Evolutionary conservation across 2,329 filamentous ascomycete genomes (phyloP).

Genomic region (Clonostachys chloroleuca): DNA sequence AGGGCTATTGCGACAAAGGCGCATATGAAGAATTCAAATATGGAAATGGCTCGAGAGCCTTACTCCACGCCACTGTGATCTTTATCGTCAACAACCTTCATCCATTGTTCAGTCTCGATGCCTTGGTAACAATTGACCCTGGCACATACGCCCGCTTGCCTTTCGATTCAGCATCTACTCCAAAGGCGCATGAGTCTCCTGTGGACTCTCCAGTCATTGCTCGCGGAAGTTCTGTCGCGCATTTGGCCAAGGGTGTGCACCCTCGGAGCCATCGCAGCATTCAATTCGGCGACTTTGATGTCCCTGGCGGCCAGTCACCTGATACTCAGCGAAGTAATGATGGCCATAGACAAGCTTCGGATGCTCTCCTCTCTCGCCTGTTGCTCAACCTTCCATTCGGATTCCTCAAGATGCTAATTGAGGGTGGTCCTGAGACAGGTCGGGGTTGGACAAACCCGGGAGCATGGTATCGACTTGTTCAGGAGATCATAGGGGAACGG

Average conservation of each 20-base stretch:
- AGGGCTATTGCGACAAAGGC: slow-evolving; percentile 23
- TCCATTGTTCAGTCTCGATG: slow-evolving; percentile 54
- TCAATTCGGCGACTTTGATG: slow-evolving; percentile 64
- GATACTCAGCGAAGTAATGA: too few relatives aligned
- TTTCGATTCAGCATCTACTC: slow-evolving; percentile 8
- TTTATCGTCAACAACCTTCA: slow-evolving; percentile 60
- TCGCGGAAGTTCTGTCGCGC: slow-evolving; percentile 24
- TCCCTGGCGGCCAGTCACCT: slow-evolving; percentile 6
- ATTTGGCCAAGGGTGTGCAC: slow-evolving; percentile 26
- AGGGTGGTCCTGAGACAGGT: slow-evolving; percentile 50
- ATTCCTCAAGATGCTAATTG: slow-evolving; percentile 61
- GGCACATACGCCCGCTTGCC: slow-evolving; percentile 34
- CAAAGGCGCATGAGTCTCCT: slow-evolving; percentile 5
- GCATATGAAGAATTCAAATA: slow-evolving; percentile 39
- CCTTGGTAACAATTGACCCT: slow-evolving; percentile 24
- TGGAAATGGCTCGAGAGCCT: slow-evolving; percentile 46
- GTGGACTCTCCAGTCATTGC: slow-evolving; percentile 19
- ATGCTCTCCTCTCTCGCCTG: slow-evolving; percentile 57
- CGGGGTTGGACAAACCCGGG: slow-evolving; percentile 35
- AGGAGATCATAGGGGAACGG: slow-evolving; percentile 48
- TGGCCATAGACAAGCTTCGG: slow-evolving; percentile 16
- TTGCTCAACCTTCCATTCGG: slow-evolving; percentile 67
- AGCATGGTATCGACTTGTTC: slow-evolving; percentile 40
- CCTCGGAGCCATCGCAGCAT: slow-evolving; percentile 67
- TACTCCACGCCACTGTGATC: slow-evolving; percentile 51